phyloP scores from a whole-genome alignment of 1,139 yeast genomes.

The Barnettozyma hawaiiensis region DNA sequence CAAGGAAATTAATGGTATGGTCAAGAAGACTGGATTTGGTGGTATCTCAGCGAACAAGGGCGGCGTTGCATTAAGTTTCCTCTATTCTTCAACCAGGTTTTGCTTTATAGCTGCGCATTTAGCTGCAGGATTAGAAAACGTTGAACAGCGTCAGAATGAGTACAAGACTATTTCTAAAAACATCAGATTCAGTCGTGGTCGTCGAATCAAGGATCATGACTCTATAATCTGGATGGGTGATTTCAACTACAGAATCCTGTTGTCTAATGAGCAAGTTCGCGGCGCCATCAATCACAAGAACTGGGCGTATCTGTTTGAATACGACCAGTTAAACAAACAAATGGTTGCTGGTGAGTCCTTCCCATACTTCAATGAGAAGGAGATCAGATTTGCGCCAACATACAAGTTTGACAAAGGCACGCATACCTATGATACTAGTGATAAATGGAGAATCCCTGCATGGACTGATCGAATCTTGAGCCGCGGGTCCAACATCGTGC shows the following conservation, averaged over 20 bases:
- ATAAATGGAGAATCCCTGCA: conserved; percentile 88
- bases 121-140: conserved; percentile 87
- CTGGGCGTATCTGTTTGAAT: conserved; percentile 47
- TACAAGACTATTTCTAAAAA: conserved; percentile 78
- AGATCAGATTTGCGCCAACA: conserved; percentile 78
- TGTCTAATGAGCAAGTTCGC: conserved; percentile 75
- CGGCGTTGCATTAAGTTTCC: conserved; percentile 80
- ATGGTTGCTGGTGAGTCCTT: conserved; percentile 84
- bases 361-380: conserved; percentile 77
- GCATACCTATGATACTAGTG: conserved; percentile 77
- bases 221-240: conserved; percentile 93
- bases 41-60: conserved; percentile 93
- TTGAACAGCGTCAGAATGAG: conserved; percentile 84
- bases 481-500: conserved; percentile 52
- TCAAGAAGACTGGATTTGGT: conserved; percentile 84
- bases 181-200: conserved; percentile 67
- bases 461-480: conserved; percentile 88
- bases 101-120: conserved; percentile 88
- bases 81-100: conserved; percentile 69
- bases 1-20: conserved; percentile 71
- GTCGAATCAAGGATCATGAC: conserved; percentile 73
- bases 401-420: conserved; percentile 93
- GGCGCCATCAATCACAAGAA: conserved; percentile 44
- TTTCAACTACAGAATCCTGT: conserved; percentile 79
- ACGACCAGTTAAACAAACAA: conserved; percentile 79